A percentile compares a stretch with the other conserved stretches of the same genome.
phyloP scores from a whole-genome alignment of 2,329 filamentous ascomycete species.

The Fusarium compactum region DNA sequence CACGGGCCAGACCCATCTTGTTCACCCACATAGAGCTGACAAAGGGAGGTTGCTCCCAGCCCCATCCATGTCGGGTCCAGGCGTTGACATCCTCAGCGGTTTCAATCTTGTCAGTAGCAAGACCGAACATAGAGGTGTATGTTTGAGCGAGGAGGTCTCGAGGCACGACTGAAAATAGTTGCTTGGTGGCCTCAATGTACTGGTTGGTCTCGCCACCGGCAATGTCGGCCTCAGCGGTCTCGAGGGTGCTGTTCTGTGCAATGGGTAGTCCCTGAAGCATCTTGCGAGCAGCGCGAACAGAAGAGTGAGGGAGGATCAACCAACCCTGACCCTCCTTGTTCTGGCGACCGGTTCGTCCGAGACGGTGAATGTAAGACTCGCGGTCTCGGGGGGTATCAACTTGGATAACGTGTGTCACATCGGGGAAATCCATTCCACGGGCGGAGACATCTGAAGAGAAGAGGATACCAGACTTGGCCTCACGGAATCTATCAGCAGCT shows the following conservation, averaged over 20 bases:
- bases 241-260: slow-evolving; percentile 64
- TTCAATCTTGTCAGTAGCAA: slow-evolving; percentile 56
- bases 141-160: slow-evolving; percentile 51
- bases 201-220: slow-evolving; percentile 62
- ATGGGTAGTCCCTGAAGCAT: slow-evolving; percentile 72
- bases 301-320: slow-evolving; percentile 70
- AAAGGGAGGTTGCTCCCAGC: slow-evolving; percentile 62
- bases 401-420: slow-evolving; percentile 84
- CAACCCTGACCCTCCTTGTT: slow-evolving; percentile 79
- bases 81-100: slow-evolving; percentile 65
- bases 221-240: slow-evolving; percentile 65
- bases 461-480: slow-evolving; percentile 70
- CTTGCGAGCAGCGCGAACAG: slow-evolving; percentile 61
- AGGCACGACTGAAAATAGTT: slow-evolving; percentile 59
- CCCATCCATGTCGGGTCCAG: slow-evolving; percentile 65
- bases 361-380: slow-evolving; percentile 81
- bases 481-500: slow-evolving; percentile 79
- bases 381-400: slow-evolving; percentile 72
- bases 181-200: slow-evolving; percentile 48
- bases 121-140: slow-evolving; percentile 70
- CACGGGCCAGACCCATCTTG: slow-evolving; percentile 50
- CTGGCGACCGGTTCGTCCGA: slow-evolving; percentile 82
- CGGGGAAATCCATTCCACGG: slow-evolving; percentile 85
- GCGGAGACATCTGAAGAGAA: slow-evolving; percentile 85
- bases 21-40: slow-evolving; percentile 46